Conservation (phyloP, 2,329 filamentous ascomycete species). For the Leptographium flavum region DNA sequence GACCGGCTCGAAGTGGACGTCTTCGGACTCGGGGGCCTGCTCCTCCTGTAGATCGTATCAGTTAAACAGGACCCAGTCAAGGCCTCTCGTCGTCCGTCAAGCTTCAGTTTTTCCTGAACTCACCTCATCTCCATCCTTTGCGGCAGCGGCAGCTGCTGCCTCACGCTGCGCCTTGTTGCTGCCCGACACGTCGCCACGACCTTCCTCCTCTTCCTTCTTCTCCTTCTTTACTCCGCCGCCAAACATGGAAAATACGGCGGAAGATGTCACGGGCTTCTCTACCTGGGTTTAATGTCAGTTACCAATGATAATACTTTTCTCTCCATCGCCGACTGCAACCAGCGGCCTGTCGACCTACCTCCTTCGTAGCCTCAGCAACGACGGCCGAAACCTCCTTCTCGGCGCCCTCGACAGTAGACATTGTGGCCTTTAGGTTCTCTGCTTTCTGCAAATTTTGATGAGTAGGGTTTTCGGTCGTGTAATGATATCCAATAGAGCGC, state of each 20-base stretch:
- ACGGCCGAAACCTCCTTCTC: slow-evolving; percentile 17
- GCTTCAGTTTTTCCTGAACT: slow-evolving; percentile 9
- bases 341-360: background rate
- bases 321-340: background rate
- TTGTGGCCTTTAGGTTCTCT: slow-evolving; percentile 9
- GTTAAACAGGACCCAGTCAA: background rate
- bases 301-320: no score
- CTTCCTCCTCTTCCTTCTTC: slow-evolving; percentile 74
- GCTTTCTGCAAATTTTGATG: background rate
- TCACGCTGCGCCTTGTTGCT: slow-evolving; percentile 69
- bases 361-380: slow-evolving; percentile 12
- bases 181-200: slow-evolving; percentile 74
- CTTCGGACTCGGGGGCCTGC: slow-evolving; percentile 71
- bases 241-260: slow-evolving; percentile 93
- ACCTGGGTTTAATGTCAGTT: background rate
- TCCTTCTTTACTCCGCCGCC: slow-evolving; percentile 95
- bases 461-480: background rate
- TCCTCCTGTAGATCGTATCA: slow-evolving; percentile 33
- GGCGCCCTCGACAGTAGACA: slow-evolving; percentile 20
- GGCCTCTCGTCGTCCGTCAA: no score
- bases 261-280: slow-evolving; percentile 35
- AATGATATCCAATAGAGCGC: background rate
- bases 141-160: slow-evolving; percentile 40
- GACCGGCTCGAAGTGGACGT: slow-evolving; percentile 95
- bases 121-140: slow-evolving; percentile 45